Base-by-base conservation (phyloP, 1,284 basidiomycete genomes). In the Neotropicomus parvogracilis region DNA sequence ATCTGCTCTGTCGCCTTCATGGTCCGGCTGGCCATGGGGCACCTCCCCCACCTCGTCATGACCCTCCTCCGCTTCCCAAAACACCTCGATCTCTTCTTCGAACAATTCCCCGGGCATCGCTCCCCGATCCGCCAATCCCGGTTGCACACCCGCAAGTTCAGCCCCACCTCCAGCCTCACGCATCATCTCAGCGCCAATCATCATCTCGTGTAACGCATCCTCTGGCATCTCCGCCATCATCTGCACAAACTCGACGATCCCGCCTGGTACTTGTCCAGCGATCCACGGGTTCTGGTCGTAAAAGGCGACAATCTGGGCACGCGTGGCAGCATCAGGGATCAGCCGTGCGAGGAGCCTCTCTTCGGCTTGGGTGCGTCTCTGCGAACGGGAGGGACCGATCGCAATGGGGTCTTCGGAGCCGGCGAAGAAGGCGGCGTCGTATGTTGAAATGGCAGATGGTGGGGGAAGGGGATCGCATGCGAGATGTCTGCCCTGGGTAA, bases 391-490 rank as follows among this genome's bases (percentile, higher is more conserved):
- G 17, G 46, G 6, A 50, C 11, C 26, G 12, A 34, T 21, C 14
- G 67, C 60, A 52, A 77, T 73, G 17, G 75, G 61, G 50, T 85
- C 80, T 48, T 82, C 80, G 6, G 78, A 69, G 2, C 79, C 80
- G 6, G 64, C 67, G 70, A 95, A 93, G 70, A 91, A 95, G 19
- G 66, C 68, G 2, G 75, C 69, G 52, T 91, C 75, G 66, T 95
- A 95, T 26, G 59, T 60, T 20, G 73, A 85, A 6, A 80, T 62
- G 3, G 75, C 70, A 2, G 77, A 75, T 3, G 66, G 69, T 0
- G 91, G 90, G 1, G 90, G 88, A 1, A 94, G 69, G 1, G 91
- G 91, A 61, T 95, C 91, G 55, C 85, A 94, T 3, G 85, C 80
- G 44, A 91, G 70, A 14, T 79, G 72, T 53, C 80, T 78, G 12